These are phyloP conservation scores for Russula ochroleuca DNA, from an alignment of 768 basidiomycete species.

Conservation along the genomic window DNA sequence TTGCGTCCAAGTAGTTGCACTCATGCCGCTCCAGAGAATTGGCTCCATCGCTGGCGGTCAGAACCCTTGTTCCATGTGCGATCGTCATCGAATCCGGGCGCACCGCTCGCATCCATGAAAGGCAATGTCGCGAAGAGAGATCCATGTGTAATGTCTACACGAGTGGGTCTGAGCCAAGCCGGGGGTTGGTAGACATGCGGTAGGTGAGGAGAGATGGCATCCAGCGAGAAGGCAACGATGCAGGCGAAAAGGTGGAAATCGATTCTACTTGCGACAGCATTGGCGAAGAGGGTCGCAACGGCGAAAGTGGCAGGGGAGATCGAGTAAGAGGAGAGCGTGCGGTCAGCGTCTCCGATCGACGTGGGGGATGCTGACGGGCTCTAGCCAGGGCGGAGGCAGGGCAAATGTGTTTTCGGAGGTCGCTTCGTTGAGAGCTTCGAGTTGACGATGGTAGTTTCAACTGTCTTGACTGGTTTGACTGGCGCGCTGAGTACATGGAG, in stretches of 20 bases:
- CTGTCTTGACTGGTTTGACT: background rate
- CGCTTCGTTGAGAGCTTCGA: constrained; percentile 24
- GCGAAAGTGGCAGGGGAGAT: constrained; percentile 34
- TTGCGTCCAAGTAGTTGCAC: constrained; percentile 54
- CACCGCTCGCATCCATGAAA: constrained; percentile 52
- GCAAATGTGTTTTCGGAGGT: constrained; percentile 15
- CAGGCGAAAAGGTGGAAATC: constrained; percentile 39
- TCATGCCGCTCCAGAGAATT: constrained; percentile 34
- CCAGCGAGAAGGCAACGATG: constrained; percentile 47
- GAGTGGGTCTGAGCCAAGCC: constrained; percentile 8
- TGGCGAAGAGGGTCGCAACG: constrained; percentile 35
- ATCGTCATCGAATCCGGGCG: constrained; percentile 73
- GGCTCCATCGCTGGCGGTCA: constrained; percentile 38
- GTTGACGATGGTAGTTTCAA: background rate
- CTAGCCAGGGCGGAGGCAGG: background rate
- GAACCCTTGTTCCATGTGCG: constrained; percentile 63
- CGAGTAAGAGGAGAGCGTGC: constrained; percentile 25
- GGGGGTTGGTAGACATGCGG: constrained; percentile 19
- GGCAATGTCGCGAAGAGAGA: constrained; percentile 49
- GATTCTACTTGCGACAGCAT: constrained; percentile 36
- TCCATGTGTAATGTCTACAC: constrained; percentile 42
- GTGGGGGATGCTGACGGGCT: constrained; percentile 7
- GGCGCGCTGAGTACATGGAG: background rate
- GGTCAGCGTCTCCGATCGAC: constrained; percentile 8
- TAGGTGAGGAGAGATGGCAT: constrained; percentile 46